Evolutionary conservation across 2,329 filamentous ascomycete genomes (phyloP).

Genomic region (Paecilomyces niveus): DNA sequence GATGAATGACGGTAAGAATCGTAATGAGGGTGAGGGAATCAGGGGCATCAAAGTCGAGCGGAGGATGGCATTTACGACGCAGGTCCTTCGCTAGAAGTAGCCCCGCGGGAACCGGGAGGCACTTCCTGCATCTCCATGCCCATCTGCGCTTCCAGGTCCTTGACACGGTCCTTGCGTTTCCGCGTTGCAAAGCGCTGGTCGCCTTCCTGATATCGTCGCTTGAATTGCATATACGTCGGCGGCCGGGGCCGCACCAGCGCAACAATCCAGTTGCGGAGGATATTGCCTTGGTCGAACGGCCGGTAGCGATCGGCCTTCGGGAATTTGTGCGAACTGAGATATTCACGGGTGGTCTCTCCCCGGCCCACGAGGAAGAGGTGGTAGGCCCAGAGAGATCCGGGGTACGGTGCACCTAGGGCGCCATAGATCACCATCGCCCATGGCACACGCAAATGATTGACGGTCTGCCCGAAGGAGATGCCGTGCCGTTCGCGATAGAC

Average conservation of each 20-base stretch:
- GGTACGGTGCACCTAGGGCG: slow-evolving; percentile 68
- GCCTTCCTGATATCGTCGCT: slow-evolving; percentile 65
- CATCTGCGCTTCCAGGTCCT: slow-evolving; percentile 45
- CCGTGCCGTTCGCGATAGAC: slow-evolving; percentile 59
- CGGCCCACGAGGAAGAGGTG: slow-evolving; percentile 85
- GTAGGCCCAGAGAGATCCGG: slow-evolving; percentile 74
- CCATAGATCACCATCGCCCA: slow-evolving; percentile 88
- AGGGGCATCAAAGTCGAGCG: background rate
- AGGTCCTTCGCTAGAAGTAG: background rate
- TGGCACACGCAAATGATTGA: slow-evolving; percentile 65
- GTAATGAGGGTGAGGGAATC: background rate
- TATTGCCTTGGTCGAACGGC: slow-evolving; percentile 73
- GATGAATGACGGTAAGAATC: background rate
- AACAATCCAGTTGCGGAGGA: slow-evolving; percentile 69
- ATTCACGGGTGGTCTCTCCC: slow-evolving; percentile 92
- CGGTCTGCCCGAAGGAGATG: slow-evolving; percentile 61
- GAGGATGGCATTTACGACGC: slow-evolving; percentile 5
- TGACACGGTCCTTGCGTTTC: slow-evolving; percentile 46
- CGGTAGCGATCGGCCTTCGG: slow-evolving; percentile 83
- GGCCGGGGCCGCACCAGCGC: slow-evolving; percentile 78
- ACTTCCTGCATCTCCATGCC: slow-evolving; percentile 69
- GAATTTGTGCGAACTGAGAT: slow-evolving; percentile 94
- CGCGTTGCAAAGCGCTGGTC: slow-evolving; percentile 72
- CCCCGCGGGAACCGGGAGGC: slow-evolving; percentile 6
- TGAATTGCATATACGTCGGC: slow-evolving; percentile 86